Base-by-base conservation (phyloP, 768 basidiomycete species). In the Pisolithus microcarpus region DNA sequence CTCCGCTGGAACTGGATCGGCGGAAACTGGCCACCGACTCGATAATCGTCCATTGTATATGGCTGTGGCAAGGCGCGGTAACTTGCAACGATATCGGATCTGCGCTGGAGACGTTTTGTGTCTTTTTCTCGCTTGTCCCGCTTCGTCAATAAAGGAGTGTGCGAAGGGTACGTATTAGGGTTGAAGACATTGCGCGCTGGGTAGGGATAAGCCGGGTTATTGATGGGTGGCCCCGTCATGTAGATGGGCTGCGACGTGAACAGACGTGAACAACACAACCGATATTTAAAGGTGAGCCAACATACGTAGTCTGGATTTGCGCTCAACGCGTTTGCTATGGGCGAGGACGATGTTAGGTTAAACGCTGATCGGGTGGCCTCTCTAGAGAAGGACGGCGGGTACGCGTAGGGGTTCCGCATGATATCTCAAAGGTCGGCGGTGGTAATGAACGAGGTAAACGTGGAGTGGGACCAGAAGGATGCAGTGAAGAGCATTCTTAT, bases 1-100 rank as follows among this genome's bases (percentile, higher is more conserved):
- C 58, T 61, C 48, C 56, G 56, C 47, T 50, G 23, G 56, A 76
- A 75, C 1, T 51, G 52, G 48, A 76, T 68, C 5, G 59, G 50
- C 9, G 61, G 38, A 51, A 64, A 57, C 21, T 63, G 58, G 3
- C 42, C 56, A 13, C 54, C 49, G 18, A 48, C 53, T 50, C 61
- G 60, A 24, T 50, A 40, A 21, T 44, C 28, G 34, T 52, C 7
- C 11, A 26, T 30, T 4, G 7, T 56, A 42, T 30, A 52, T 23
- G 62, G 60, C 18, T 62, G 56, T 54, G 65, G 65, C 56, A 68
- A 19, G 40, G 45, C 44, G 7, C 50, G 52, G 30, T 62, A 57
- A n/a, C n/a, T n/a, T n/a, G n/a, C n/a, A 18, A 43, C 39, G 16
- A 52, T 38, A 38, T 34, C 31, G 13, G 15, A 34, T 11, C 19